Evolutionary conservation across 768 basidiomycete species (phyloP).

Genomic region (Tulasnella sp.): DNA sequence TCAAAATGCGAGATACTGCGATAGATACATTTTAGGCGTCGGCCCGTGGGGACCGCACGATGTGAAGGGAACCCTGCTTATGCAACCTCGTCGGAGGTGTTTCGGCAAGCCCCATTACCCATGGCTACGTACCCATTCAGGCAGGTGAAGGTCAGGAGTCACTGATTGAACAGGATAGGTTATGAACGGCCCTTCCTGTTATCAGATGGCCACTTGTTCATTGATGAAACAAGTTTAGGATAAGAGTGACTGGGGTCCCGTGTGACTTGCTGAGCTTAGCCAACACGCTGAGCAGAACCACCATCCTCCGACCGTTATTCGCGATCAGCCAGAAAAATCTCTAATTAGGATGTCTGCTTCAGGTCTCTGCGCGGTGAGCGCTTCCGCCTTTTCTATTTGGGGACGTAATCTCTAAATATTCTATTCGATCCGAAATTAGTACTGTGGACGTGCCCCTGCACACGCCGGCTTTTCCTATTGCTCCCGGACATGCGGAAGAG

Average conservation of each 20-base stretch:
- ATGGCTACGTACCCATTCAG: neutral
- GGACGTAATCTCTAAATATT: neutral
- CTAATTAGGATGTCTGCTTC: slow-evolving; percentile 1
- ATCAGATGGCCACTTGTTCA: neutral
- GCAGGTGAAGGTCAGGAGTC: neutral
- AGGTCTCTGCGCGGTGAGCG: slow-evolving; percentile 1
- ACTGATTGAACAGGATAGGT: neutral
- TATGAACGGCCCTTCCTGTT: neutral
- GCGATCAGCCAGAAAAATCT: neutral
- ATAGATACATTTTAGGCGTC: neutral
- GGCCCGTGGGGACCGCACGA: too few relatives aligned
- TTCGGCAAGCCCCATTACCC: neutral
- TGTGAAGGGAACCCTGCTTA: too few relatives aligned
- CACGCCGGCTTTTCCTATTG: slow-evolving; percentile 10
- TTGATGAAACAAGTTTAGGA: too few relatives aligned
- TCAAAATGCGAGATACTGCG: neutral
- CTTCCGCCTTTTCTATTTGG: neutral
- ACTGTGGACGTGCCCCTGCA: slow-evolving; percentile 20
- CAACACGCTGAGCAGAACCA: neutral
- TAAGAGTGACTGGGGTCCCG: neutral
- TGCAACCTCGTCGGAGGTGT: neutral
- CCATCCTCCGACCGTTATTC: neutral
- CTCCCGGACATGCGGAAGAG: slow-evolving; percentile 13
- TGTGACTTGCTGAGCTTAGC: neutral
- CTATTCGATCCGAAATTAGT: neutral